Evolutionary conservation across 257 asterid species (phyloP).

Genomic region (Nicotiana obtusifolia): DNA sequence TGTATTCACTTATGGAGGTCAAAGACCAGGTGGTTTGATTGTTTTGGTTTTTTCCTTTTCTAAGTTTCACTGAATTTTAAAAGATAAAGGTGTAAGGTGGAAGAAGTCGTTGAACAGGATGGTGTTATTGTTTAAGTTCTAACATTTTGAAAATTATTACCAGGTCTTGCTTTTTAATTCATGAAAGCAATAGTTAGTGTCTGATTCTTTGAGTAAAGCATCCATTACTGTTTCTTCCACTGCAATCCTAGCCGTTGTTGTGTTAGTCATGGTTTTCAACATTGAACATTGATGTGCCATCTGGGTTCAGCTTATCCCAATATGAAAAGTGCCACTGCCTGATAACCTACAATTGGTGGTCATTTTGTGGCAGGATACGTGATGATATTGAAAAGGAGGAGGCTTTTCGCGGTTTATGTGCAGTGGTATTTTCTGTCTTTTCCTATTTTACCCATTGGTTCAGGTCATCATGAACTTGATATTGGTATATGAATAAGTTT

Average conservation of each 20-base stretch:
- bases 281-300: background rate
- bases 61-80: too few species aligned
- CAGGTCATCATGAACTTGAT: background rate
- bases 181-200: too few species aligned
- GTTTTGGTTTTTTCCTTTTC: too few species aligned
- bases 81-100: too few species aligned
- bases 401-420: conserved; percentile 93
- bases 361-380: conserved; percentile 66
- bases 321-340: background rate
- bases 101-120: too few species aligned
- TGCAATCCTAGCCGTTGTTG: background rate
- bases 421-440: conserved; percentile 51
- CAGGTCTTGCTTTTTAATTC: too few species aligned
- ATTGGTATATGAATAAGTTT: background rate
- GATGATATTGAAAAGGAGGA: conserved; percentile 98
- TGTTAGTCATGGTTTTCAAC: background rate
- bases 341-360: background rate
- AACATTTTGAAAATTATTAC: too few species aligned
- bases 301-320: background rate
- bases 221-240: background rate
- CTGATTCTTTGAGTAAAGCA: background rate
- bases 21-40: too few species aligned
- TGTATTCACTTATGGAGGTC: too few species aligned
- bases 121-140: too few species aligned
- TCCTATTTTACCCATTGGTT: background rate